Percentiles rank a stretch among this genome's conserved stretches.
Conservation (phyloP, 2,329 filamentous ascomycete species). For the Escovopsis sp. region DNA sequence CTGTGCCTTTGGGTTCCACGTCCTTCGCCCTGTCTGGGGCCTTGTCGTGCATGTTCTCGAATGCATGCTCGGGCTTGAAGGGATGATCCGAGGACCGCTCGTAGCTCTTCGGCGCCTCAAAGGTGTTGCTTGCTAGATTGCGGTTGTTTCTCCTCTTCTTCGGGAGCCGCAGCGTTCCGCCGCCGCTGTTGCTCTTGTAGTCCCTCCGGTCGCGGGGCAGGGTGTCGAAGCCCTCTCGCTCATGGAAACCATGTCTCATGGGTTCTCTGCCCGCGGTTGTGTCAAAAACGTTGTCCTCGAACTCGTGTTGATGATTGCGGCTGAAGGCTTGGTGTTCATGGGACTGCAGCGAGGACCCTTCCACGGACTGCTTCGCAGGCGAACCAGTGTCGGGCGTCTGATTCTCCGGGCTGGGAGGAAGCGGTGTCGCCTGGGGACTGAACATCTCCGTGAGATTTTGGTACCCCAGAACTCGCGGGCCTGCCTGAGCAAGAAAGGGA, state of each 20-base stretch:
- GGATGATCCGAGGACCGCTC: neutral
- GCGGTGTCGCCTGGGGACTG: neutral
- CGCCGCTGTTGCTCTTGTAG: conserved; percentile 16
- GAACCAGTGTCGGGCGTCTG: neutral
- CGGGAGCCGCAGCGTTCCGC: conserved; percentile 19
- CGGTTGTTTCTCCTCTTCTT: conserved; percentile 15
- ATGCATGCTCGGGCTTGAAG: conserved; percentile 5
- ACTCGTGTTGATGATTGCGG: no score
- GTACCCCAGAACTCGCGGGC: no score
- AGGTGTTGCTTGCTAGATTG: conserved; percentile 1
- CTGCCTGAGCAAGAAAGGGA: neutral
- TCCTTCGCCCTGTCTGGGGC: neutral
- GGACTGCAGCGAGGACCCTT: no score
- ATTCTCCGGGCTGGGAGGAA: neutral
- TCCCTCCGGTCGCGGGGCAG: conserved; percentile 6
- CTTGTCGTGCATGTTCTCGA: neutral
- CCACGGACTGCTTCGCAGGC: conserved; percentile 4
- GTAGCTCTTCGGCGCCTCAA: neutral
- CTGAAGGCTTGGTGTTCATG: no score
- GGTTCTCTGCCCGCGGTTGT: neutral
- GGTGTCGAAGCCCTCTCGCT: conserved; percentile 3
- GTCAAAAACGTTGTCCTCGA: no score
- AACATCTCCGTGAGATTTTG: no score
- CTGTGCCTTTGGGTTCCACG: neutral
- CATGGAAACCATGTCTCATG: neutral